phyloP scores from a whole-genome alignment of 176 grass and related monocot genomes.

The Aegilops umbellulata region DNA sequence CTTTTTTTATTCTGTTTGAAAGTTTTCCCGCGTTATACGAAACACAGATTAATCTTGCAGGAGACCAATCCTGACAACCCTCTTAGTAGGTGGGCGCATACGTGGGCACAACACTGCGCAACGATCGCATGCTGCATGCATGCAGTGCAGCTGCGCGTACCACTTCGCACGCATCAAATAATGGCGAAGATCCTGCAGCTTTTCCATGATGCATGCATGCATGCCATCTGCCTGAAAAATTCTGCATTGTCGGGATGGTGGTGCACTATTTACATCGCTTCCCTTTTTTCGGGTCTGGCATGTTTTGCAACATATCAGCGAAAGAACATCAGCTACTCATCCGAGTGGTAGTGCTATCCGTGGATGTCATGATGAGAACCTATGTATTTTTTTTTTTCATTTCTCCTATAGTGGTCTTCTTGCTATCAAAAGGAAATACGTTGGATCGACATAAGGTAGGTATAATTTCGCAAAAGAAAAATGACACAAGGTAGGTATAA shows the following conservation, averaged over 20 bases:
- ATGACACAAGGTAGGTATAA: too few relatives aligned
- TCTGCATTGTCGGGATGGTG: neutral
- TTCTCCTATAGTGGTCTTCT: neutral
- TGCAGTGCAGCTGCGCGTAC: neutral
- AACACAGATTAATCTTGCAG: neutral
- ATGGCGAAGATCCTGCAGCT: conserved; percentile 4
- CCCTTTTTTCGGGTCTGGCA: neutral
- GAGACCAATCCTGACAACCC: neutral
- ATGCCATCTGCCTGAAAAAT: neutral
- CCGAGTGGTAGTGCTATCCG: neutral
- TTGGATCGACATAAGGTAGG: too few relatives aligned
- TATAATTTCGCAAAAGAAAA: too few relatives aligned
- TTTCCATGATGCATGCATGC: conserved; percentile 18
- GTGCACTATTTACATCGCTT: neutral
- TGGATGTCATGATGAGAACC: conserved; percentile 10
- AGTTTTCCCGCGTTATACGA: neutral
- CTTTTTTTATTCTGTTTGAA: neutral
- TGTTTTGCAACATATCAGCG: neutral
- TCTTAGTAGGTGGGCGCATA: neutral
- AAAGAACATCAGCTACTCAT: neutral
- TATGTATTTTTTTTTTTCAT: neutral
- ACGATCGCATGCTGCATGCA: neutral
- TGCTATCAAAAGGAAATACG: too few relatives aligned
- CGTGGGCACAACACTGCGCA: neutral
- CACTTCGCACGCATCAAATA: neutral